These are phyloP conservation scores for Haplosporangium sp. DNA, from an alignment of 371 early-diverging fungal species.

Conservation along the genomic window DNA sequence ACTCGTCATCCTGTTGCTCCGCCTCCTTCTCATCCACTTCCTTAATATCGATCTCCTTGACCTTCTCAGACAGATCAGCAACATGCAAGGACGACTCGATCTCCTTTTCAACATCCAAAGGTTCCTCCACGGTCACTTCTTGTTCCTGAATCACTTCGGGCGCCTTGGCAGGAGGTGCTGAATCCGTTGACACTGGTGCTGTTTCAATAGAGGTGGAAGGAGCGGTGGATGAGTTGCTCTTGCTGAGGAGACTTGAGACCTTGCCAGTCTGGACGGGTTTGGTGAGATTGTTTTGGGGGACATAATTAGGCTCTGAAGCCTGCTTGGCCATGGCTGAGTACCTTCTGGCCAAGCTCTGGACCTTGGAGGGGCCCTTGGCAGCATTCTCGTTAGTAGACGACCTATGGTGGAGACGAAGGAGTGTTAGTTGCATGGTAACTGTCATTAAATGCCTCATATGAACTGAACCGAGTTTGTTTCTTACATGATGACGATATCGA, in stretches of 20 bases:
- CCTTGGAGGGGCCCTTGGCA: constrained; percentile 20
- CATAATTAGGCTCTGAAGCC: constrained; percentile 14
- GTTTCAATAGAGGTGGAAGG: constrained; percentile 8
- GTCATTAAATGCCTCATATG: neutral
- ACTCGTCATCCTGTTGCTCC: constrained; percentile 13
- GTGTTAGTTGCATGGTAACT: neutral
- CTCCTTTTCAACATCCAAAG: constrained; percentile 20
- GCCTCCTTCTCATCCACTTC: constrained; percentile 22
- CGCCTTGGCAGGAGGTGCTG: constrained; percentile 4
- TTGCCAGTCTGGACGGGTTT: constrained; percentile 4
- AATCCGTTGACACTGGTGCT: neutral
- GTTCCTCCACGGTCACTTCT: constrained; percentile 13
- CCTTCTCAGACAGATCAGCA: constrained; percentile 21
- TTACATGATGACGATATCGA: neutral
- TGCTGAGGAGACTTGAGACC: constrained; percentile 1
- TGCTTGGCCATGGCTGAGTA: constrained; percentile 51
- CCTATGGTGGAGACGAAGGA: neutral
- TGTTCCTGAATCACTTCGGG: constrained; percentile 21
- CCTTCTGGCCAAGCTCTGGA: constrained; percentile 40
- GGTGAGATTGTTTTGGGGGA: constrained; percentile 29
- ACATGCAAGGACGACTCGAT: constrained; percentile 20
- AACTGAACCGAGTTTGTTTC: neutral
- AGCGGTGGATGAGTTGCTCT: constrained; percentile 8
- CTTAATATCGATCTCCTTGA: constrained; percentile 22
- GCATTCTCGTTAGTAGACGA: constrained; percentile 5